phyloP scores from a whole-genome alignment of 2,329 filamentous ascomycete species.

The Phoma sp. region DNA sequence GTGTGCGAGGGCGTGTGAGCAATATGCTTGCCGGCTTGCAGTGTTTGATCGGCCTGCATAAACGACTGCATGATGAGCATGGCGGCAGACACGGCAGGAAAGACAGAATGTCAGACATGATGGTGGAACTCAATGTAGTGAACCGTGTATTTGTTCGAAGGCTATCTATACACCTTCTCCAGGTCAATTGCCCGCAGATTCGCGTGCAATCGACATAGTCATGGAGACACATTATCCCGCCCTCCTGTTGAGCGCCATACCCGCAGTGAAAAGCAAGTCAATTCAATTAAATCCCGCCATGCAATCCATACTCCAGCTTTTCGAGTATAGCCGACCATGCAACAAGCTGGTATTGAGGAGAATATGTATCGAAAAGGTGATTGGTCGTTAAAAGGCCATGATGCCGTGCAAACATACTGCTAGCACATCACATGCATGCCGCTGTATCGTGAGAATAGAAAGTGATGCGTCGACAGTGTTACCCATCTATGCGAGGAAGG shows the following conservation, averaged over 20 bases:
- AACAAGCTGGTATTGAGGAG: slow-evolving; percentile 13
- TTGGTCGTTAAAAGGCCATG: slow-evolving; percentile 16
- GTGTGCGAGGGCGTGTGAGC: too few relatives aligned
- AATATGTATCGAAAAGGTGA: slow-evolving; percentile 18
- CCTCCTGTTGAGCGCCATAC: not conserved
- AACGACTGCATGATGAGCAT: too few relatives aligned
- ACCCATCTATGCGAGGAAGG: slow-evolving; percentile 35
- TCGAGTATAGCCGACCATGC: slow-evolving; percentile 20
- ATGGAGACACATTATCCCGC: slow-evolving; percentile 17
- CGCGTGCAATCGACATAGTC: slow-evolving; percentile 18
- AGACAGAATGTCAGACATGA: too few relatives aligned
- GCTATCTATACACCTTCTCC: slow-evolving; percentile 30
- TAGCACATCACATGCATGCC: slow-evolving; percentile 1
- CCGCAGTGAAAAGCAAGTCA: slow-evolving; percentile 6
- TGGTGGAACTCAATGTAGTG: too few relatives aligned
- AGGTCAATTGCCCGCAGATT: not conserved
- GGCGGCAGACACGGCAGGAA: too few relatives aligned
- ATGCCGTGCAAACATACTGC: not conserved
- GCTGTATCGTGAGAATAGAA: slow-evolving; percentile 16
- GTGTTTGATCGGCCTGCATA: too few relatives aligned
- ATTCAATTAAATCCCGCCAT: slow-evolving; percentile 17
- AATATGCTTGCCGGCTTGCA: too few relatives aligned
- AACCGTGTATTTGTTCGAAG: slow-evolving; percentile 13
- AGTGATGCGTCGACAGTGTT: not conserved
- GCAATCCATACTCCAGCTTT: slow-evolving; percentile 18